Percentiles rank a stretch among this genome's conserved stretches.
These are phyloP conservation scores for Fusarium begoniae DNA, from an alignment of 2,329 filamentous ascomycete species.

Conservation along the genomic window DNA sequence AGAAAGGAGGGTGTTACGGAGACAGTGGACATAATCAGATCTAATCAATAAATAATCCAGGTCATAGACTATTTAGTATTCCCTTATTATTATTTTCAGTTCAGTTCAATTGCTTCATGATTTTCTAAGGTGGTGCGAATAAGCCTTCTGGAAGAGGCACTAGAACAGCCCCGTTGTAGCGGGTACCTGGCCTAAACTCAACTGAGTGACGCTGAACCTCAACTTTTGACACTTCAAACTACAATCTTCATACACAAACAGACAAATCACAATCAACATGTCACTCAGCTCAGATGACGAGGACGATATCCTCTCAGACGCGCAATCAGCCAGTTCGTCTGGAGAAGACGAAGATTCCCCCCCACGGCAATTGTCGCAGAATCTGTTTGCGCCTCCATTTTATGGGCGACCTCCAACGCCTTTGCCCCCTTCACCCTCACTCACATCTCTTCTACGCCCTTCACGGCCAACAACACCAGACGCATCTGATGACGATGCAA, in stretches of 20 bases:
- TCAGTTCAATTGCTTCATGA: background rate
- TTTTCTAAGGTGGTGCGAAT: background rate
- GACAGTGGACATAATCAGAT: background rate
- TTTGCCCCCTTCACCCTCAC: conserved; percentile 87
- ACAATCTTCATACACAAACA: background rate
- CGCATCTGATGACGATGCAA: conserved; percentile 85
- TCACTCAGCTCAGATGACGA: conserved; percentile 49
- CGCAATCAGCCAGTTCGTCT: conserved; percentile 46
- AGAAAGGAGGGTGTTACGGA: background rate
- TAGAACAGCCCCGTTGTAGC: conserved; percentile 9
- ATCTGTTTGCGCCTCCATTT: conserved; percentile 82
- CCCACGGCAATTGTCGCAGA: conserved; percentile 59
- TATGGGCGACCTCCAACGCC: conserved; percentile 97
- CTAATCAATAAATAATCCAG: background rate
- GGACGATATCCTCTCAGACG: conserved; percentile 50
- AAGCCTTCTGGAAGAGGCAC: conserved; percentile 21
- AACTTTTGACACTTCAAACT: conserved; percentile 1
- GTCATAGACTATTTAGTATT: background rate
- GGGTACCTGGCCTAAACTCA: conserved; percentile 24
- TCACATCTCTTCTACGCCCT: conserved; percentile 90
- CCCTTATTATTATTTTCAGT: too few relatives aligned
- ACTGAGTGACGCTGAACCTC: conserved; percentile 5
- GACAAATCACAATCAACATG: conserved; percentile 35
- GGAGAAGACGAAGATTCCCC: conserved; percentile 47
- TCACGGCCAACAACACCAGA: conserved; percentile 95